phyloP scores from a whole-genome alignment of 1,284 basidiomycete species.

The Ceratobasidium theobromae region DNA sequence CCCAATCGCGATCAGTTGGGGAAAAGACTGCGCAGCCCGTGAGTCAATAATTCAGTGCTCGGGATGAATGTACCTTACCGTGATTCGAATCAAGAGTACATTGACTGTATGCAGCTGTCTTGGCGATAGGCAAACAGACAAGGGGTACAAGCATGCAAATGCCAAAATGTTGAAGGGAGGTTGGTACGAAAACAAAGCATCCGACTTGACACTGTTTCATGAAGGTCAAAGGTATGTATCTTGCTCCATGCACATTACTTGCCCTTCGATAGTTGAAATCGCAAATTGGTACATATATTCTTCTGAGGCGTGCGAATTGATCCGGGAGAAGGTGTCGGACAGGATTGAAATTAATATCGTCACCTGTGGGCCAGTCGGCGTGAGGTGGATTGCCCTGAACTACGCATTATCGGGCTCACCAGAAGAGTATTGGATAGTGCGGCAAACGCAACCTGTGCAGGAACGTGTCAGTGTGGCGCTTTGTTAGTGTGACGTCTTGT shows the following conservation, averaged over 20 bases:
- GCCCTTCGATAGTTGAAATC: conserved; percentile 88
- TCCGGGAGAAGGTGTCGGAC: conserved; percentile 80
- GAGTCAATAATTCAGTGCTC: neutral
- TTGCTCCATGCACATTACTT: conserved; percentile 36
- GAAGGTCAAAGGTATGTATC: neutral
- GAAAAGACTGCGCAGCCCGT: conserved; percentile 58
- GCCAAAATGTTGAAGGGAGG: conserved; percentile 84
- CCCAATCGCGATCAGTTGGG: conserved; percentile 73
- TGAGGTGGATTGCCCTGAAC: conserved; percentile 3
- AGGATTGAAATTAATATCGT: conserved; percentile 44
- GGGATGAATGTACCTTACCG: conserved; percentile 47
- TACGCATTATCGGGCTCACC: conserved; percentile 40
- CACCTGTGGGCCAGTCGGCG: neutral
- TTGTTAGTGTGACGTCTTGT: neutral
- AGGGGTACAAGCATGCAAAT: conserved; percentile 72
- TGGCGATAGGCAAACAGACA: conserved; percentile 70
- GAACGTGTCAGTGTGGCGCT: neutral
- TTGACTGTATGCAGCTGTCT: conserved; percentile 75
- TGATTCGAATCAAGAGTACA: conserved; percentile 79
- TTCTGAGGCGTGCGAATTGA: conserved; percentile 62
- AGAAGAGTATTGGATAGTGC: conserved; percentile 78
- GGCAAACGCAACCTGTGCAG: conserved; percentile 59
- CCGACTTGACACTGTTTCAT: conserved; percentile 71
- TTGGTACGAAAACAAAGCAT: conserved; percentile 88
- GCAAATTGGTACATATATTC: conserved; percentile 87